A percentile compares a stretch with the other conserved stretches of the same genome.
These are phyloP conservation scores for Neonectria sp. DNA, from an alignment of 2,329 filamentous ascomycete species.

Conservation along the genomic window DNA sequence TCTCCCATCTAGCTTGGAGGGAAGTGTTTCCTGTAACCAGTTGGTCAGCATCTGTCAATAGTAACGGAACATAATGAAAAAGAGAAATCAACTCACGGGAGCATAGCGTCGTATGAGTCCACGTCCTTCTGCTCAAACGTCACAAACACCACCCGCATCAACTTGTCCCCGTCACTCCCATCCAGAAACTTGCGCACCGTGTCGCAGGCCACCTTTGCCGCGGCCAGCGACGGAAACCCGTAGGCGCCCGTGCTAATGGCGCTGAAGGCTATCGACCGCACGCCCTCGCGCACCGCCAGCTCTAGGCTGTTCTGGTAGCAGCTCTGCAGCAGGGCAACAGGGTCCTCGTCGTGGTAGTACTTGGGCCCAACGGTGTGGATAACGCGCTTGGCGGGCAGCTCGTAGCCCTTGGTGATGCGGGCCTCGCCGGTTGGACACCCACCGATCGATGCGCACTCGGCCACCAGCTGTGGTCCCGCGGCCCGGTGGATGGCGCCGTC, in stretches of 20 bases:
- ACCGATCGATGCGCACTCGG: slow-evolving; percentile 79
- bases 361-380: slow-evolving; percentile 94
- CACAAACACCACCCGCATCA: slow-evolving; percentile 88
- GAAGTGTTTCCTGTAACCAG: slow-evolving; percentile 42
- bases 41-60: not conserved
- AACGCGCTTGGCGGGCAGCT: slow-evolving; percentile 82
- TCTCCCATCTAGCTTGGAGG: slow-evolving; percentile 31
- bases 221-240: slow-evolving; percentile 83
- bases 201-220: slow-evolving; percentile 79
- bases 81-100: slow-evolving; percentile 73
- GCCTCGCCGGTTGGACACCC: slow-evolving; percentile 85
- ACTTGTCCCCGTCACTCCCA: slow-evolving; percentile 59
- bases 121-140: slow-evolving; percentile 86
- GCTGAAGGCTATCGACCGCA: slow-evolving; percentile 84
- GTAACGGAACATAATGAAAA: not conserved
- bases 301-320: slow-evolving; percentile 82
- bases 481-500: slow-evolving; percentile 89
- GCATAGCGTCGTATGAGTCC: slow-evolving; percentile 75
- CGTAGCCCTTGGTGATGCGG: slow-evolving; percentile 86
- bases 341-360: slow-evolving; percentile 65
- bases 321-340: slow-evolving; percentile 64
- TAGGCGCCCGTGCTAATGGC: slow-evolving; percentile 92
- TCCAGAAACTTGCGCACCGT: slow-evolving; percentile 71
- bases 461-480: slow-evolving; percentile 77
- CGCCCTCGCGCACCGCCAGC: slow-evolving; percentile 77